phyloP scores from a whole-genome alignment of 2,329 filamentous ascomycete genomes.

The Curvularia sp. region DNA sequence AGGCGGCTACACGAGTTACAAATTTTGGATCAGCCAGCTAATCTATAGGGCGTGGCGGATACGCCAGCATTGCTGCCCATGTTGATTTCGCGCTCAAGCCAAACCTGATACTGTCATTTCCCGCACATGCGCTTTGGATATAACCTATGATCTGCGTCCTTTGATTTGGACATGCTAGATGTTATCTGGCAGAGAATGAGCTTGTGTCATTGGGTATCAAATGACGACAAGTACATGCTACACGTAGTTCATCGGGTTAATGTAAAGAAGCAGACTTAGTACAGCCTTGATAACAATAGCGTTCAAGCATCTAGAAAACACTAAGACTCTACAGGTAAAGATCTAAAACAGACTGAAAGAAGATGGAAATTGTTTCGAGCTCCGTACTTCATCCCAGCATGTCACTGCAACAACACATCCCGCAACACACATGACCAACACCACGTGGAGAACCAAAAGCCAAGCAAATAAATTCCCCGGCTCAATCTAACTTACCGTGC shows the following conservation, averaged over 20 bases:
- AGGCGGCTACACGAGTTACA: neutral
- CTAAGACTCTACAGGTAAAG: neutral
- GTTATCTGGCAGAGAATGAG: neutral
- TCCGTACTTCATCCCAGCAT: neutral
- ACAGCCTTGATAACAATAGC: neutral
- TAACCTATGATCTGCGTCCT: too few relatives aligned
- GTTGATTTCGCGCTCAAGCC: neutral
- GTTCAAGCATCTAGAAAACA: neutral
- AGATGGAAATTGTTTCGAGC: too few relatives aligned
- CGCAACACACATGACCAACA: neutral
- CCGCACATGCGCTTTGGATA: neutral
- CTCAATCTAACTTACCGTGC: neutral
- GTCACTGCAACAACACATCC: neutral
- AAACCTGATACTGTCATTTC: neutral
- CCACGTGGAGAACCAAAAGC: neutral
- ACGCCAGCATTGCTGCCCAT: neutral
- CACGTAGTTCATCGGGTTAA: neutral
- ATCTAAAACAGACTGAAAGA: neutral
- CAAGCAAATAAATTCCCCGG: neutral
- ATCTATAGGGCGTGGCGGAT: neutral
- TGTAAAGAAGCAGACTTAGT: neutral
- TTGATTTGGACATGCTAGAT: neutral
- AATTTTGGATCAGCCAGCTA: neutral
- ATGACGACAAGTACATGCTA: neutral
- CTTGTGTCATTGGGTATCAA: too few relatives aligned